These are phyloP conservation scores for Dacryopinax spathularia DNA, from an alignment of 768 basidiomycete genomes.

Conservation along the genomic window DNA sequence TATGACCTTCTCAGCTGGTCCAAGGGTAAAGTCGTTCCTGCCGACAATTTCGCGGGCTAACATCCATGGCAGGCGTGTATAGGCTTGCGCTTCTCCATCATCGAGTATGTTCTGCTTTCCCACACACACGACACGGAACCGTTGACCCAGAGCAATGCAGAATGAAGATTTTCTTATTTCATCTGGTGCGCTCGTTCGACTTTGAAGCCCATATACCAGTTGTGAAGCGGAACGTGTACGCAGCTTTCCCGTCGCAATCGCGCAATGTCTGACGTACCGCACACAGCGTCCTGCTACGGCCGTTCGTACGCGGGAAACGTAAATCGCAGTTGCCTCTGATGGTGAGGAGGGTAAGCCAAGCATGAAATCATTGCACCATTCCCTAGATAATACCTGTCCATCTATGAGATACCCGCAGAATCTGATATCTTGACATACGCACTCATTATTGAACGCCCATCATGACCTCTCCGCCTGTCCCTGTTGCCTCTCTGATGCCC, in stretches of 20 bases:
- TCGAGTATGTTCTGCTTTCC: constrained; percentile 19
- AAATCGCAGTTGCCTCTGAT: not conserved
- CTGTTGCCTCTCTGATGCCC: not conserved
- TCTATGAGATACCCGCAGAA: not conserved
- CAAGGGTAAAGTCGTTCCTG: constrained; percentile 17
- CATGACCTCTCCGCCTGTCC: not conserved
- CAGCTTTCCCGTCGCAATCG: not conserved
- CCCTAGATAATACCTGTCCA: not conserved
- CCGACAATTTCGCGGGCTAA: not conserved
- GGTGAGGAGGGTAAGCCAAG: not conserved
- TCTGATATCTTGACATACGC: too few species aligned
- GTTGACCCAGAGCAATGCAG: too few species aligned
- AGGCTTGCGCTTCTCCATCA: constrained; percentile 35
- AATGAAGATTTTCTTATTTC: constrained; percentile 38
- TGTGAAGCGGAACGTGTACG: constrained; percentile 31
- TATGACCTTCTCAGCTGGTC: constrained; percentile 42
- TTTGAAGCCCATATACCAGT: constrained; percentile 35
- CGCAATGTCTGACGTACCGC: not conserved
- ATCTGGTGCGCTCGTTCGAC: constrained; percentile 32
- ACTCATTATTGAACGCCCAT: not conserved
- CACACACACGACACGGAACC: not conserved
- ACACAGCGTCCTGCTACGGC: not conserved
- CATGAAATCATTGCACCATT: too few species aligned
- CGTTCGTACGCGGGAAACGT: not conserved
- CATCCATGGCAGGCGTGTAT: constrained; percentile 27